Percentiles rank a stretch among this genome's conserved stretches.
Conservation (phyloP, 768 basidiomycete genomes). For the Hysterangium stoloniferum region DNA sequence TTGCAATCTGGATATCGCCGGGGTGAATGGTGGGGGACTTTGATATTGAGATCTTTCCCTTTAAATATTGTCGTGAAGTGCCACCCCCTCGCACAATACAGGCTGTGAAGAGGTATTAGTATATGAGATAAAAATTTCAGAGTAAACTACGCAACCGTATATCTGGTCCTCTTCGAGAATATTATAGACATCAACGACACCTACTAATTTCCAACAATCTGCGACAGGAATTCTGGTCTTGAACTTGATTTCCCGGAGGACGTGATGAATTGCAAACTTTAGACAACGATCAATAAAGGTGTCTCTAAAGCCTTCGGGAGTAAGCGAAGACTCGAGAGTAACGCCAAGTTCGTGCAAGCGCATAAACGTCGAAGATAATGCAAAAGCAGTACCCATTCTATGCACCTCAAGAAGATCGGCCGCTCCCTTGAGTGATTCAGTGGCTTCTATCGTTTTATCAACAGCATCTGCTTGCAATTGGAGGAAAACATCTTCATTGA, state of each 20-base stretch:
- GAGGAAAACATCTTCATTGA: slow-evolving; percentile 46
- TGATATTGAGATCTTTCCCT: slow-evolving; percentile 48
- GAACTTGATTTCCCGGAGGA: slow-evolving; percentile 55
- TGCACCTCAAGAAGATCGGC: slow-evolving; percentile 44
- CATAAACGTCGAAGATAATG: slow-evolving; percentile 43
- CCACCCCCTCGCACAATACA: slow-evolving; percentile 38
- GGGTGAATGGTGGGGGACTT: slow-evolving; percentile 65
- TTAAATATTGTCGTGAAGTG: slow-evolving; percentile 30
- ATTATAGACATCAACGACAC: slow-evolving; percentile 58
- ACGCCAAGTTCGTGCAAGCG: slow-evolving; percentile 44
- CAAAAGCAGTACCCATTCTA: slow-evolving; percentile 51
- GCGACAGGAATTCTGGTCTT: slow-evolving; percentile 60
- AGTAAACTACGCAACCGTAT: slow-evolving; percentile 40
- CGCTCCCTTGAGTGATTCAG: slow-evolving; percentile 34
- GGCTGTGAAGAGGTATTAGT: slow-evolving; percentile 19
- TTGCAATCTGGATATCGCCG: slow-evolving; percentile 53
- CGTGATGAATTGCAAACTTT: slow-evolving; percentile 48
- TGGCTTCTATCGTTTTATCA: slow-evolving; percentile 35
- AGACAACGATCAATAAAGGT: slow-evolving; percentile 47
- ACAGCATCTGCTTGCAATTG: slow-evolving; percentile 46
- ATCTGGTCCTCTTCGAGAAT: slow-evolving; percentile 47
- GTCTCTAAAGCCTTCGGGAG: slow-evolving; percentile 21
- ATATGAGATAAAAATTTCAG: slow-evolving; percentile 9
- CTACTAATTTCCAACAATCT: slow-evolving; percentile 57
- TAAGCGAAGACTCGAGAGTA: neutral